Evolutionary conservation across 768 basidiomycete species (phyloP), one percentile per base, ranked within the genome.

Genomic region (Lanmaoa pseudosensibilis): DNA sequence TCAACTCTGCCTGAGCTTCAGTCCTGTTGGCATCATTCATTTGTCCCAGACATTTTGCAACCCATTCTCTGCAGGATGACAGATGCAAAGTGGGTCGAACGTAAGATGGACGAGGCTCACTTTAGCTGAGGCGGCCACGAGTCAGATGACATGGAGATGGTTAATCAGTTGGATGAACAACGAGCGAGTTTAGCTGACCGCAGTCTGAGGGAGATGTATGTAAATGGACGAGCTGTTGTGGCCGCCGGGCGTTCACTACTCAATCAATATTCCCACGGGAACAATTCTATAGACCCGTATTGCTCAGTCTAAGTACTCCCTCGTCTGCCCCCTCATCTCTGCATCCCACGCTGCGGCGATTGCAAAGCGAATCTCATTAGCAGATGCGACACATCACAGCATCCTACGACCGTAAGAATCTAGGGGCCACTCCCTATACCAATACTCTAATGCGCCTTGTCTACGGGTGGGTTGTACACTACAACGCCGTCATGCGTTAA

Each of bases 1-100:
- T 94, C 69, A 99, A 77, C 80, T 99, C 97, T 57, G 88, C 82
- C 68, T 94, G 92, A 21, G 95, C 95, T 63, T 94, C 93, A 47
- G 76, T 75, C 71, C 89, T 86, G 75, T 96, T 98, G 50, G 80
- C 74, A 61, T 94, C 89, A 18, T 91, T 91, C 80, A 96, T 95
- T 75, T 94, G 88, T 25, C 90, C 87, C 25, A 98, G 79, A 69
- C 92, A 96, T 74, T 86, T 87, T 68, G 94, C 92, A 32, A 98
- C 95, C 93, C 94, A 98, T 71, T 90, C 86, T 77, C 95, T 98
- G 69, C 16, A 11, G 36, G 33, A 46, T n/a, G 55, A 66, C 18
- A 51, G 57, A 52, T 72, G 61, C 40, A 54, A 34, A 49, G 3
- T 2, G 16, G 27, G 56, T 56, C 46, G 30, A 32, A 34, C 4